These are phyloP conservation scores for Dalbergia cultrata DNA, from an alignment of 306 rosid species.

Conservation along the genomic window DNA sequence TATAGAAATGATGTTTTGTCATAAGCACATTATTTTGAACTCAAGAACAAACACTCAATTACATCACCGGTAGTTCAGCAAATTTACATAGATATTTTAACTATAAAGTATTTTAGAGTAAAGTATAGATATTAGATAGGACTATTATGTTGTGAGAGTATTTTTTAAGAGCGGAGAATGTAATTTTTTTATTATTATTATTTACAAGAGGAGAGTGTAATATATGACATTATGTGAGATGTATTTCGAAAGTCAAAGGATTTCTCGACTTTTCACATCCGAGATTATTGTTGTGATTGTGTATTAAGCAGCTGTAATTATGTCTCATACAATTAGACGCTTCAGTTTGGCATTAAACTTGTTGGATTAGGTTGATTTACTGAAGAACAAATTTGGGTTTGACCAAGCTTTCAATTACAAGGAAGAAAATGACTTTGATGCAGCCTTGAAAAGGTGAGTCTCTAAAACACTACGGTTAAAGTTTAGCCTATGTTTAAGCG, in stretches of 20 bases:
- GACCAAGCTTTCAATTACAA: slow-evolving; percentile 42
- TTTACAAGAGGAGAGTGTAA: too few relatives aligned
- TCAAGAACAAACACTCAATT: neutral
- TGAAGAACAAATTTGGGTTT: slow-evolving; percentile 37
- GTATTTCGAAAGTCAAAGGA: neutral
- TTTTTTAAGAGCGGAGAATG: too few relatives aligned
- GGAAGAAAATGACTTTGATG: slow-evolving; percentile 30
- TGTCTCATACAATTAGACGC: too few relatives aligned
- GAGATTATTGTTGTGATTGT: too few relatives aligned
- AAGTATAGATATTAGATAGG: too few relatives aligned
- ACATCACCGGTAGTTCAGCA: neutral
- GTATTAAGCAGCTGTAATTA: too few relatives aligned
- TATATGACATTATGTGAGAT: neutral
- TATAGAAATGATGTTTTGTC: too few relatives aligned
- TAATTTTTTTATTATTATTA: too few relatives aligned
- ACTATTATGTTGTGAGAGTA: too few relatives aligned
- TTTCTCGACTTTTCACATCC: too few relatives aligned
- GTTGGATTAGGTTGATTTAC: neutral
- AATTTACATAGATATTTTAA: neutral
- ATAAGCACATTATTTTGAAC: neutral
- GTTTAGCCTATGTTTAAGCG: too few relatives aligned
- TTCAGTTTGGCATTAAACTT: neutral
- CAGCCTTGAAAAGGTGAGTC: slow-evolving; percentile 39
- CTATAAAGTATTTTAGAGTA: too few relatives aligned
- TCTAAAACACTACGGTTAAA: neutral